A percentile compares a stretch with the other conserved stretches of the same genome.
phyloP scores from a whole-genome alignment of 768 basidiomycete species.

The Neoboletus magnificus region DNA sequence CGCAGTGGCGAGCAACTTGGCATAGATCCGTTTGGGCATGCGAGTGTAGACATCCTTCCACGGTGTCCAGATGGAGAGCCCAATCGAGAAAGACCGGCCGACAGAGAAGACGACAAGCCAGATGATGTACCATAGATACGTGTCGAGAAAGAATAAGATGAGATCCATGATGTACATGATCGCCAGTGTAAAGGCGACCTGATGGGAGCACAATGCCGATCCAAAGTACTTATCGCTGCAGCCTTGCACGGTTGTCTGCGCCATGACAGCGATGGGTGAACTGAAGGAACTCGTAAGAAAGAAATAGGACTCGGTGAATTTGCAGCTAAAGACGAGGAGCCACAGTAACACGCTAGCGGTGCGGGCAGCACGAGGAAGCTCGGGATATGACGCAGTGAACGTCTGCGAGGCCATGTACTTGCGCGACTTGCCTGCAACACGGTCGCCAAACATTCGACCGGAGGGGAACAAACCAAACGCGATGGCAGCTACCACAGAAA shows the following conservation, averaged over 20 bases:
- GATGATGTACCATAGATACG: constrained; percentile 99
- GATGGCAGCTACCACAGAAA: constrained; percentile 80
- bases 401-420: constrained; percentile 99
- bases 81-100: constrained; percentile 84
- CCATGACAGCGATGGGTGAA: constrained; percentile 95
- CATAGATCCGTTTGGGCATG: constrained; percentile 96
- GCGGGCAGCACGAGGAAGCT: constrained; percentile 67
- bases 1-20: constrained; percentile 89
- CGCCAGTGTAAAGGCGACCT: constrained; percentile 89
- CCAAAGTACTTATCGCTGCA: constrained; percentile 88
- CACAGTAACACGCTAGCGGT: constrained; percentile 83
- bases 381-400: constrained; percentile 96
- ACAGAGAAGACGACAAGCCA: constrained; percentile 97
- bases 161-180: constrained; percentile 99
- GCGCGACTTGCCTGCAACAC: constrained; percentile 94
- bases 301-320: constrained; percentile 96
- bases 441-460: constrained; percentile 97
- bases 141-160: constrained; percentile 97
- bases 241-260: constrained; percentile 86
- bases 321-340: constrained; percentile 94
- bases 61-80: constrained; percentile 97
- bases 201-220: constrained; percentile 77
- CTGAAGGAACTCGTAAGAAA: constrained; percentile 97
- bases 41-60: constrained; percentile 98
- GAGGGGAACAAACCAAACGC: constrained; percentile 89